Evolutionary conservation across 768 basidiomycete species (phyloP).

Genomic region (Dacryopinax spathularia): DNA sequence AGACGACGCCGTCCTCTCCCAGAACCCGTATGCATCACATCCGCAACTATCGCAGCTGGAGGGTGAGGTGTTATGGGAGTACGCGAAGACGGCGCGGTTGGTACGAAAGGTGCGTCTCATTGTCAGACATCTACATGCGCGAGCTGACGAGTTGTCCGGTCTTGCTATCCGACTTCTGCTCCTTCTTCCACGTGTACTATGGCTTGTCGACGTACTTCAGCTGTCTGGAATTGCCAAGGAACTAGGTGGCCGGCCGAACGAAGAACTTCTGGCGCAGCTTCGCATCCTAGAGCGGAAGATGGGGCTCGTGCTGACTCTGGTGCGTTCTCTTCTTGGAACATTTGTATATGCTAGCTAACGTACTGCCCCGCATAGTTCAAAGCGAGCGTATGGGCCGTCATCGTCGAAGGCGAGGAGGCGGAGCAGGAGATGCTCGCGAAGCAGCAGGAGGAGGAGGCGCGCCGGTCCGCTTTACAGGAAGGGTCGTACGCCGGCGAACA

Average conservation of each 20-base stretch:
- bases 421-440: slow-evolving; percentile 21
- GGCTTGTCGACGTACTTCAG: slow-evolving; percentile 24
- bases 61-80: slow-evolving; percentile 80
- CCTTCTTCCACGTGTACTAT: background rate
- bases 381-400: slow-evolving; percentile 88
- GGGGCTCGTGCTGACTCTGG: slow-evolving; percentile 85
- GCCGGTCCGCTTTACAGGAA: background rate
- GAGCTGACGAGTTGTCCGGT: background rate
- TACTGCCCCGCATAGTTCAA: slow-evolving; percentile 51
- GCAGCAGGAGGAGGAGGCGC: background rate
- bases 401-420: slow-evolving; percentile 31
- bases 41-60: slow-evolving; percentile 52
- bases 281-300: slow-evolving; percentile 83
- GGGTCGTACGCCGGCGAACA: too few species aligned
- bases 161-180: background rate
- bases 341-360: background rate
- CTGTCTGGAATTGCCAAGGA: slow-evolving; percentile 50
- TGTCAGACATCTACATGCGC: background rate
- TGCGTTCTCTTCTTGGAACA: slow-evolving; percentile 26
- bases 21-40: slow-evolving; percentile 63
- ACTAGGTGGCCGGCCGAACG: slow-evolving; percentile 63
- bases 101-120: slow-evolving; percentile 51
- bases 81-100: slow-evolving; percentile 71
- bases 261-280: slow-evolving; percentile 57
- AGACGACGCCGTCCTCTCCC: background rate